Evolutionary conservation across 768 basidiomycete genomes (phyloP), one percentile per base, ranked within the genome.

Genomic region (Lepiota subincarnata): DNA sequence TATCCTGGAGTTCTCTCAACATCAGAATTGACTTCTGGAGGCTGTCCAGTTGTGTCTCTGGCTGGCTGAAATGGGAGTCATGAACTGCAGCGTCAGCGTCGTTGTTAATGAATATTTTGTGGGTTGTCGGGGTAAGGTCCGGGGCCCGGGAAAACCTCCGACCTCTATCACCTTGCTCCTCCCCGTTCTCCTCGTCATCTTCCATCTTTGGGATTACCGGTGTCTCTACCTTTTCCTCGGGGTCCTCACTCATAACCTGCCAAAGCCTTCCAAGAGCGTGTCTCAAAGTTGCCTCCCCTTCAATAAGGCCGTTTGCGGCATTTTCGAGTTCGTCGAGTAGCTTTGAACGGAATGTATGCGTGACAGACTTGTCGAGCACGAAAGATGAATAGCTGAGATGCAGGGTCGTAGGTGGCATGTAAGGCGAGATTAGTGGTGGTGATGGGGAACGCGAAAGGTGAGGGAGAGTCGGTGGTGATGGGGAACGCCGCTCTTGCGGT

Each of bases 281-380:
- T 58, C 81, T 76, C 70, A 93, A 74, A 3, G 74, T 74, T 18
- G 83, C 82, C 65, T 93, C 92, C 16, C 89, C 89, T 70, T 92
- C 89, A 43, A 93, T 87, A 41, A 94, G 79, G 40, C 82, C 83
- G 63, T 89, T 91, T 8, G 90, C 91, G 12, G 90, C 84, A 47
- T 86, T 73, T 59, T 92, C 89, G 12, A 94, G 75, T 60, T 92
- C 89, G 58, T 89, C 85, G 19, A 92, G 70, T 44, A 92, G 70
- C 52, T 74, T 77, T 31, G 90, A 87, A 40, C 90, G 87, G 69
- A 91, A 94, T 3, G 91, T 83, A 65, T 89, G 87, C 14, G 87
- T 89, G 13, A 89, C 82, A 6, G 89, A 80, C 57, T 86, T 88
- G 65, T 93, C 91, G 77, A 92, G 79, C 12, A 94, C 89, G 60